Base-by-base conservation (phyloP, 2,329 filamentous ascomycete genomes). In the Fragosphaeria purpurea region DNA sequence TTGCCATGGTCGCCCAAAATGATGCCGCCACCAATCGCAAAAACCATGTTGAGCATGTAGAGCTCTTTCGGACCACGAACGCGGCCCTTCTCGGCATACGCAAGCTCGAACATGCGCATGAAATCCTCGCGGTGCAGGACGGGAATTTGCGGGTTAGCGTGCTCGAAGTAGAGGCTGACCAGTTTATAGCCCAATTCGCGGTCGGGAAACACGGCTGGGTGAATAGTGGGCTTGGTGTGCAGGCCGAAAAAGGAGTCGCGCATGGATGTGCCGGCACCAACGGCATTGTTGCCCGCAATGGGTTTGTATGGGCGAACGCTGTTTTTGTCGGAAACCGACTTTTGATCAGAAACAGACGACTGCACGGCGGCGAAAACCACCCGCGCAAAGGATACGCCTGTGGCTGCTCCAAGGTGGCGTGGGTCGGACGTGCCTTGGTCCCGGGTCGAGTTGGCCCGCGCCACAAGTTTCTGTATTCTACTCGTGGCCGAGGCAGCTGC, bases 1-100 rank as follows among this genome's bases (percentile, higher is more conserved):
- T 78, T 65, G 65, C 78, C 60, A 60, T 70, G 70, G 65, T 85
- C 71, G 55, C 77, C 86, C 58, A 95, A 82, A 57, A 96, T 95
- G 59, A 96, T 95, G 13, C 89, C 91, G 13, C 87, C 86, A 6
- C 93, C 93, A 60, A 97, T 96, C 11, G 91, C 91, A 69, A 95
- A 97, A 31, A 97, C 90, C 68, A 97, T 96, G 66, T 96, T 96
- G 55, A 97, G 74, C 70, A 94, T 80, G 67, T 96, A 97, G n/a
- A 93, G 75, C 66, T 95, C 89, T 49, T 85, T 77, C 5, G 88
- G 79, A 2, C 85, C 86, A 32, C 85, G 77, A 48, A 79, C 75
- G 52, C 80, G 78, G 44, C 79, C 75, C 22, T 85, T 79, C 1
- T 79, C 77, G 5, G 79, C 74, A 65, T 95, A 96, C 0, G 88